Conservation (phyloP, 345 rosid genomes). For the Melaleuca alternifolia region DNA sequence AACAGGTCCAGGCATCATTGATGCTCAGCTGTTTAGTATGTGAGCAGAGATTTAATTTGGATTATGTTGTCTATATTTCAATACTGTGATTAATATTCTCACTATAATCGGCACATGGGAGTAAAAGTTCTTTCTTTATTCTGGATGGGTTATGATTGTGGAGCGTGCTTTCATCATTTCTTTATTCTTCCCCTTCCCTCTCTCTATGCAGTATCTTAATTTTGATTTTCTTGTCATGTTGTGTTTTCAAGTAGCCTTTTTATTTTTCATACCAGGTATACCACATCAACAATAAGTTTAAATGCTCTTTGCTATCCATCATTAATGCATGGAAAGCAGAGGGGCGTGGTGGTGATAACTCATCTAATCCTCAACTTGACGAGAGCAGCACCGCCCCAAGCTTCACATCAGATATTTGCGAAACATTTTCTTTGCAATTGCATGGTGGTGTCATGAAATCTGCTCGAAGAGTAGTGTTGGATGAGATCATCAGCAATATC, state of each 20-base stretch:
- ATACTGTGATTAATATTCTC: background rate
- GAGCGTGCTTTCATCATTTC: background rate
- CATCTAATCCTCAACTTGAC: constrained; percentile 11
- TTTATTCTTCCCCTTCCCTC: background rate
- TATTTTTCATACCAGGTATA: constrained; percentile 38
- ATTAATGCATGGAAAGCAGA: constrained; percentile 42
- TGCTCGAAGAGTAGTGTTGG: constrained; percentile 73
- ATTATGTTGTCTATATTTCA: background rate
- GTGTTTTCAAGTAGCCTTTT: background rate
- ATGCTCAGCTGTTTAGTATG: background rate
- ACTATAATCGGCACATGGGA: background rate
- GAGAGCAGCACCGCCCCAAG: constrained; percentile 17
- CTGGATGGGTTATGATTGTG: background rate
- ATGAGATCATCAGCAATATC: constrained; percentile 63
- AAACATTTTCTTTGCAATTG: constrained; percentile 65
- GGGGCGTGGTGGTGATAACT: constrained; percentile 6
- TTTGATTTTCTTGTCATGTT: background rate
- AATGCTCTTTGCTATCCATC: constrained; percentile 43
- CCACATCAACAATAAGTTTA: constrained; percentile 43
- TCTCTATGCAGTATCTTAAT: background rate
- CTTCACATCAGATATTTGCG: constrained; percentile 50
- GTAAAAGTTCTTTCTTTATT: background rate
- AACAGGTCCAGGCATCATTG: background rate
- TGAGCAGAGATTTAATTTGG: background rate
- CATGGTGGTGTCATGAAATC: constrained; percentile 69